Evolutionary conservation across 148 eudicot genomes (phyloP), one percentile per base, ranked within the genome.

Genomic region (Cornus florida): DNA sequence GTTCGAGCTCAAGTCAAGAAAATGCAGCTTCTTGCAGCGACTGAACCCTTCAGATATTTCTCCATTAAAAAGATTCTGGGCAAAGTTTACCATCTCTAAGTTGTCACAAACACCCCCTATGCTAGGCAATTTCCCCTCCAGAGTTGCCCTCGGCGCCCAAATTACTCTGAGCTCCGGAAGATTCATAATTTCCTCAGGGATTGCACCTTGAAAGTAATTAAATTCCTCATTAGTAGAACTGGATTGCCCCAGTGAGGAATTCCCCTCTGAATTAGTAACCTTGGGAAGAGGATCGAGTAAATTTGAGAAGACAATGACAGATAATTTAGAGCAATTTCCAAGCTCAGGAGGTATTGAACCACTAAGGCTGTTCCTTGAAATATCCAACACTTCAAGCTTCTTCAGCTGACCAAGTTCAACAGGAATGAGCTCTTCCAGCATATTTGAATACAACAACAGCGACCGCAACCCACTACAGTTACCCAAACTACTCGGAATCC

Each of bases 31-130:
- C 77, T 78, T 84, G 86, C 91, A 88, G 75, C 60, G 80, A 68
- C 57, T 69, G 33, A 89, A 76, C 32, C 72, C 88, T 19, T 31
- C 70, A 6, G 88, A 74, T 17, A 89, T 83, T 69, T 74, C 82
- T 67, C 90, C 92, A 20, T 66, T 57, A 77, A 75, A 83, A 68
- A 67, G 83, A 75, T 89, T 89, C 73, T 83, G 81, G 74, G 84
- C 87, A 66, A 89, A 80, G 71, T 87, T 89, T 75, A 89, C 78
- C 84, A 89, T 79, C 81, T 87, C 89, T 67, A 89, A 82, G 75
- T 67, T 85, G 65, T 77, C 74, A 64, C 92, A 87, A 43, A 79
- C 59, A 57, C 88, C 88, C 92, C 89, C 85, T 64, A 69, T 77
- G 69, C 31, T 32, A 19, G 90, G 90, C 38, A 89, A 70, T 5